Percentiles rank a stretch among this genome's conserved stretches.
Conservation (phyloP, 129 eudicot species). For the Ambrosia artemisiifolia region DNA sequence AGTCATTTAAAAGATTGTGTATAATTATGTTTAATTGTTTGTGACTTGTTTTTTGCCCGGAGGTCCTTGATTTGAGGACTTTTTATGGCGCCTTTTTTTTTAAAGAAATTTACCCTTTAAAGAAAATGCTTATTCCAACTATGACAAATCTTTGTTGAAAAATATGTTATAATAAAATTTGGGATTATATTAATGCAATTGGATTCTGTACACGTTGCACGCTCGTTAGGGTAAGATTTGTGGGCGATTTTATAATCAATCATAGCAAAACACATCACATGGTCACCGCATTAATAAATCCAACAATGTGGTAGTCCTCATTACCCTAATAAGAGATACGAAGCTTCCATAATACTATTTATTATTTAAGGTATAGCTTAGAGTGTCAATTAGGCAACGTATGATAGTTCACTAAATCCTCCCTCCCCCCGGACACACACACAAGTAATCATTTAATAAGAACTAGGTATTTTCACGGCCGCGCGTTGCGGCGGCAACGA, state of each 20-base stretch:
- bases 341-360: slow-evolving; percentile 16
- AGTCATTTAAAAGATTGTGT: too few relatives aligned
- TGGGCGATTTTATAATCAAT: slow-evolving; percentile 11
- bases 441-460: too few relatives aligned
- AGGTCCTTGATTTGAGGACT: too few relatives aligned
- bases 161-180: neutral
- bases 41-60: too few relatives aligned
- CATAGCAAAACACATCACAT: slow-evolving; percentile 28
- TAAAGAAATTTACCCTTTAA: too few relatives aligned
- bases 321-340: neutral
- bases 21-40: too few relatives aligned
- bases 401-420: neutral
- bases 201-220: slow-evolving; percentile 7
- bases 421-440: too few relatives aligned
- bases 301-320: slow-evolving; percentile 25
- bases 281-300: slow-evolving; percentile 15
- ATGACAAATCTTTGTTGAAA: neutral
- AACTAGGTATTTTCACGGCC: too few relatives aligned
- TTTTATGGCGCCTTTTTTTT: too few relatives aligned
- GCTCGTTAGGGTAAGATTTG: slow-evolving; percentile 3
- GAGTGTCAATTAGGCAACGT: slow-evolving; percentile 26
- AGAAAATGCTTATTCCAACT: neutral
- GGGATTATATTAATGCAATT: slow-evolving; percentile 5
- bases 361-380: neutral
- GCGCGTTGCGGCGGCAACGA: too few relatives aligned